Evolutionary conservation across 2,329 filamentous ascomycete genomes (phyloP), one percentile per base, ranked within the genome.

Genomic region (Trichoderma lentiforme): DNA sequence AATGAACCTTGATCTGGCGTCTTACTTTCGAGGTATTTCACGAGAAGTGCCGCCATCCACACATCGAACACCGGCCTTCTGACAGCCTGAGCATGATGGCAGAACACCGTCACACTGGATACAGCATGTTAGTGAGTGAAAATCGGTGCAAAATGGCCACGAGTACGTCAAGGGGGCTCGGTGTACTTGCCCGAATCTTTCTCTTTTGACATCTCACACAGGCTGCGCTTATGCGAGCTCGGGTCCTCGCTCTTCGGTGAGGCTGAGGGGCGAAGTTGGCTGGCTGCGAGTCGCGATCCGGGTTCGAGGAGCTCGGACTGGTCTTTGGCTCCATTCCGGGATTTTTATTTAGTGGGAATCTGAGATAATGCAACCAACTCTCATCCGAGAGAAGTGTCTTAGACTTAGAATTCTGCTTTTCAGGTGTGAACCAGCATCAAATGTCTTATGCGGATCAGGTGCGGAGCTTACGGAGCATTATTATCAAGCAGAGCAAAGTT

Each of bases 1-100:
- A 2, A 28, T 57, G 14, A 18, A 7, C 32, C 11, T 14, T 15
- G 14, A 21, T 7, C 21, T 3, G 6, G 24, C 11, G 30, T 56
- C 68, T 70, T 62, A 70, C 68, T 63, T 70, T 70, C 68, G 68
- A 39, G 68, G 68, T 56, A 70, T 63, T 24, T 70, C 68, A 71
- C 69, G 69, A 26, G 69, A 65, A 12, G 61, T 71, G 21, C 62
- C 61, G 8, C 69, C 69, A 51, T 71, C 69, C 3, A 71, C 69
- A 18, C 69, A 71, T 8, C 61, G 69, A 26, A 67, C 69, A 18
- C 69, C 69, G 7, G 69, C 69, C n/a, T 71, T 71, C 34, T 71
- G 60, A 26, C 69, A 71, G 26, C 62, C 62, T 21, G 61, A 43
- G n/a, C 69, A 71, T 53, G 69, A 47, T 15, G 69, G 69, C 32